These are phyloP conservation scores for Bidens hawaiensis DNA, from an alignment of 140 eudicot species.

Conservation along the genomic window DNA sequence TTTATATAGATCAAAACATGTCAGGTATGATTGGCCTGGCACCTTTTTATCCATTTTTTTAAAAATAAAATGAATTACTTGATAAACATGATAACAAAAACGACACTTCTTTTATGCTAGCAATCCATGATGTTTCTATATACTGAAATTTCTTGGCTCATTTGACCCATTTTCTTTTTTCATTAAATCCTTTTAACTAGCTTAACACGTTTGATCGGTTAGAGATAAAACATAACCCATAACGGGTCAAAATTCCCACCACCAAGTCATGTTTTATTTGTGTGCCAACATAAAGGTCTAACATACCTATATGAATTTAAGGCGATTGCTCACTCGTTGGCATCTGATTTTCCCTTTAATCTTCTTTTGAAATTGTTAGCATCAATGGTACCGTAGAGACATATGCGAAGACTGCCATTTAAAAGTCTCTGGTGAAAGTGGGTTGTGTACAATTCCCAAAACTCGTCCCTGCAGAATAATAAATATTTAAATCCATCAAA, in stretches of 20 bases:
- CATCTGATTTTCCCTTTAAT: conserved; percentile 22
- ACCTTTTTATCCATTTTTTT: neutral
- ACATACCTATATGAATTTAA: neutral
- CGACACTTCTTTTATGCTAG: neutral
- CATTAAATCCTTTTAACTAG: no score
- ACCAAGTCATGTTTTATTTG: neutral
- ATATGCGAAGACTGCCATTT: conserved; percentile 62
- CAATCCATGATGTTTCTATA: neutral
- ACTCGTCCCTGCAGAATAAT: conserved; percentile 61
- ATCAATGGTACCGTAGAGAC: conserved; percentile 51
- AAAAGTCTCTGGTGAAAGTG: conserved; percentile 60
- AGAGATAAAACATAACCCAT: neutral
- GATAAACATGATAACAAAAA: neutral
- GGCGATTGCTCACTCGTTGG: conserved; percentile 8
- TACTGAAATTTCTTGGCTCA: no score
- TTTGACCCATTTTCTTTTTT: no score
- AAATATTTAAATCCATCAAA: conserved; percentile 1
- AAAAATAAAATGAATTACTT: neutral
- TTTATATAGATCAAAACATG: neutral
- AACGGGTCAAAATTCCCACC: neutral
- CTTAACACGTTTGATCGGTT: neutral
- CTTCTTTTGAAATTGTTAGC: conserved; percentile 24
- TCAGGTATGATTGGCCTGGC: neutral
- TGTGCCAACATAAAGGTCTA: neutral
- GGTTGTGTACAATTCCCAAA: conserved; percentile 80